These are phyloP conservation scores for Alternaria tenuissima DNA, from an alignment of 2,329 filamentous ascomycete genomes.

Conservation along the genomic window DNA sequence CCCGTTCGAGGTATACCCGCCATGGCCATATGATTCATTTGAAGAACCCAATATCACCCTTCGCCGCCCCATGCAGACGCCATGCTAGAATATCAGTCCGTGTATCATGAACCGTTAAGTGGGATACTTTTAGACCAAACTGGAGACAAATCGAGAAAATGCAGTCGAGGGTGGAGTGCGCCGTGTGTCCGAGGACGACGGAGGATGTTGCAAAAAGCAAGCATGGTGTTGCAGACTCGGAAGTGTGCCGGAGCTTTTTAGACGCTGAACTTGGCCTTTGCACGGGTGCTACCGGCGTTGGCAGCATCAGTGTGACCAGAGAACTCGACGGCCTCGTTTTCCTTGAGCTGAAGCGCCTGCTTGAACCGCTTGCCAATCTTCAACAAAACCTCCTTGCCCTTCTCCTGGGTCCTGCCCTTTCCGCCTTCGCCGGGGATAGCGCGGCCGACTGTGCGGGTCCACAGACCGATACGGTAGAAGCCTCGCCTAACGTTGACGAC, in stretches of 20 bases:
- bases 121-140: conserved; percentile 40
- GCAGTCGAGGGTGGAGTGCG: conserved; percentile 21
- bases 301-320: conserved; percentile 96
- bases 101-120: conserved; percentile 36
- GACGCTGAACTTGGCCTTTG: conserved; percentile 91
- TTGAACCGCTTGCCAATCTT: conserved; percentile 92
- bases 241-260: conserved; percentile 56
- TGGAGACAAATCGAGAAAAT: conserved; percentile 32
- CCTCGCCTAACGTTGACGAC: conserved; percentile 98
- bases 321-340: conserved; percentile 86
- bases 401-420: conserved; percentile 79
- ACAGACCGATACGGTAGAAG: conserved; percentile 96
- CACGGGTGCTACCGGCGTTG: conserved; percentile 89
- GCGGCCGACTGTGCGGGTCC: conserved; percentile 95
- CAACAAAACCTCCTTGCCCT: conserved; percentile 84
- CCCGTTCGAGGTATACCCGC: conserved; percentile 36
- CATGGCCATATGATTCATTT: conserved; percentile 38
- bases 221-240: conserved; percentile 8
- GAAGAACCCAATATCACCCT: conserved; percentile 42
- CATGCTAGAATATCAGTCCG: conserved; percentile 48
- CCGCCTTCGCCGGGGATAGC: conserved; percentile 76
- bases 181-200: conserved; percentile 15
- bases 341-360: conserved; percentile 81
- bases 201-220: conserved; percentile 10
- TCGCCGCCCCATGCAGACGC: conserved; percentile 51